These are phyloP conservation scores for Mucor sp. DNA, from an alignment of 371 early-diverging fungal species.

Conservation along the genomic window DNA sequence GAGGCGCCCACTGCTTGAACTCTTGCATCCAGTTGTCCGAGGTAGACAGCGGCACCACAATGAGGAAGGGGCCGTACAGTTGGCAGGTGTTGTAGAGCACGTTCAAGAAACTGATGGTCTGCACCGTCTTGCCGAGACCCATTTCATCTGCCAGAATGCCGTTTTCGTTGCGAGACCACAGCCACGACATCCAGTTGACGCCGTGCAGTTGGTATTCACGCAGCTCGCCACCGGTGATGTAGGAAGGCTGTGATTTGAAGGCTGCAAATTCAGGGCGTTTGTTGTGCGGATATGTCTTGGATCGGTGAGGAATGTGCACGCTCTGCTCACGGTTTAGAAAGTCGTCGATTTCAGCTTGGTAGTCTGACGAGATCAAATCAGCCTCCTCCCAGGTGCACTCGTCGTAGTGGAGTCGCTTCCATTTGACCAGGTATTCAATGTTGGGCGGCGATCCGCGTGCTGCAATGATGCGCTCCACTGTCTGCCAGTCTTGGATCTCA, in stretches of 20 bases:
- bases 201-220: slow-evolving; percentile 98
- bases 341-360: slow-evolving; percentile 81
- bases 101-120: slow-evolving; percentile 96
- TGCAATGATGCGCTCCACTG: slow-evolving; percentile 89
- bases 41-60: slow-evolving; percentile 96
- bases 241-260: slow-evolving; percentile 80
- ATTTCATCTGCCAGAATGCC: slow-evolving; percentile 94
- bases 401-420: slow-evolving; percentile 87
- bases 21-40: slow-evolving; percentile 94
- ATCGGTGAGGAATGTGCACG: slow-evolving; percentile 70
- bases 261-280: slow-evolving; percentile 77
- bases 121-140: slow-evolving; percentile 99
- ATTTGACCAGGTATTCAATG: slow-evolving; percentile 89
- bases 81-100: slow-evolving; percentile 85
- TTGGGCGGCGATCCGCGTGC: slow-evolving; percentile 50
- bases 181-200: slow-evolving; percentile 98
- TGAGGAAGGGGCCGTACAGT: slow-evolving; percentile 92
- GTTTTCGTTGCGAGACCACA: slow-evolving; percentile 96
- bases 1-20: slow-evolving; percentile 94
- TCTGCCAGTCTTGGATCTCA: slow-evolving; percentile 79
- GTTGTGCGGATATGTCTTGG: slow-evolving; percentile 51
- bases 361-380: slow-evolving; percentile 60
- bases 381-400: slow-evolving; percentile 92
- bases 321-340: slow-evolving; percentile 82
- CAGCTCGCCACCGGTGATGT: slow-evolving; percentile 86